Evolutionary conservation across 108 stramenopile species (phyloP).

Genomic region (Craspedostauros australis): DNA sequence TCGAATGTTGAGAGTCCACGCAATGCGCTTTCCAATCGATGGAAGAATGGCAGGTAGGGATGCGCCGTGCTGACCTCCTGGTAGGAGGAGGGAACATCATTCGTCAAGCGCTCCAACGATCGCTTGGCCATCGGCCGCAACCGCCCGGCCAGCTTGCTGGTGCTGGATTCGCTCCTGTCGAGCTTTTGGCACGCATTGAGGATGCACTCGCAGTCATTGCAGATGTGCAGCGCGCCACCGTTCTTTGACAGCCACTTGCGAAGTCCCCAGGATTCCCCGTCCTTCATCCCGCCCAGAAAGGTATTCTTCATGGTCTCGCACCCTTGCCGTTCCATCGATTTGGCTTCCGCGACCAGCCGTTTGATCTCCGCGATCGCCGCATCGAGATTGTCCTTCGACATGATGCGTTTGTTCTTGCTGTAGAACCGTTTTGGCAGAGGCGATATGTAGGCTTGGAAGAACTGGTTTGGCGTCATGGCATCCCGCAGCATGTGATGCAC

Average conservation of each 20-base stretch:
- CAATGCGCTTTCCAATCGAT: constrained; percentile 71
- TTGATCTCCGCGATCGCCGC: constrained; percentile 47
- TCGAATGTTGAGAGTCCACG: constrained; percentile 77
- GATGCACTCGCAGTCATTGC: constrained; percentile 78
- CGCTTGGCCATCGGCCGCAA: constrained; percentile 61
- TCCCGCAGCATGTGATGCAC: constrained; percentile 24
- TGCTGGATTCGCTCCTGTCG: constrained; percentile 37
- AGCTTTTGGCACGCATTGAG: constrained; percentile 49
- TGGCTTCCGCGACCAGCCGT: constrained; percentile 45
- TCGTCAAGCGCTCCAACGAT: constrained; percentile 54
- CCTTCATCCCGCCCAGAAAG: constrained; percentile 85
- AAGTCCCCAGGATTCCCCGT: constrained; percentile 85
- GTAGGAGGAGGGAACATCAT: constrained; percentile 79
- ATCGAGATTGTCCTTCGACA: constrained; percentile 38
- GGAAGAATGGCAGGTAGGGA: constrained; percentile 87
- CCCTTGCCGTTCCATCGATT: constrained; percentile 35
- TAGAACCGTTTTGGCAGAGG: constrained; percentile 60
- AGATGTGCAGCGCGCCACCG: constrained; percentile 72
- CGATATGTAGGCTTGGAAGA: constrained; percentile 50
- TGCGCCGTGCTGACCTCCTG: constrained; percentile 80
- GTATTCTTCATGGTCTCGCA: constrained; percentile 78
- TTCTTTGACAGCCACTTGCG: constrained; percentile 80
- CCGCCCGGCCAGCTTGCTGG: constrained; percentile 49
- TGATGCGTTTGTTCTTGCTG: constrained; percentile 43
- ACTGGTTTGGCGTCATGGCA: constrained; percentile 62